These are phyloP conservation scores for Phytophthora megakarya DNA, from an alignment of 352 stramenopile species.

Conservation along the genomic window DNA sequence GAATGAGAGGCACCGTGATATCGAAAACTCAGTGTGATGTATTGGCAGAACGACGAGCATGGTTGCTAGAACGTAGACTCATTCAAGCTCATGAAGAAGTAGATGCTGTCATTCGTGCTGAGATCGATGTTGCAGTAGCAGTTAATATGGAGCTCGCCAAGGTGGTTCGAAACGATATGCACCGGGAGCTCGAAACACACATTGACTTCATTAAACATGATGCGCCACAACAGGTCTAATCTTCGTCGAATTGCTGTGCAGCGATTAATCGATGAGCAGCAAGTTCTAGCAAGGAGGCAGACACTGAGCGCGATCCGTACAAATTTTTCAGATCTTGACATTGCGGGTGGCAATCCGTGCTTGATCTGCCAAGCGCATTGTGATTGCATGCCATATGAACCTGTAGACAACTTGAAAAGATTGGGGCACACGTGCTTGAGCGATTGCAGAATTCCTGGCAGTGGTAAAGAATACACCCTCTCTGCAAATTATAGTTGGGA, in stretches of 20 bases:
- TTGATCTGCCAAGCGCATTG: conserved; percentile 11
- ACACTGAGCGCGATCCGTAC: conserved; percentile 7
- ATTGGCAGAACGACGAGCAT: background rate
- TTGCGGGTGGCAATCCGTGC: too few relatives aligned
- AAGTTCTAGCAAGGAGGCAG: background rate
- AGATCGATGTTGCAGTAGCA: background rate
- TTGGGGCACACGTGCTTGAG: conserved; percentile 9
- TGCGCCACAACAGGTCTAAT: background rate
- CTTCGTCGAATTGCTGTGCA: background rate
- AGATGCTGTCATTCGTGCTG: conserved; percentile 1
- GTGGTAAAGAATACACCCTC: too few relatives aligned
- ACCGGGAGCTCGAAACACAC: conserved; percentile 16
- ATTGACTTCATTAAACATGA: conserved; percentile 1
- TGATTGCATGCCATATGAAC: background rate
- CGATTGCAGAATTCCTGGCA: too few relatives aligned
- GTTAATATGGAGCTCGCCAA: conserved; percentile 17
- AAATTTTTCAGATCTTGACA: too few relatives aligned
- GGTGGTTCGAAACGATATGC: conserved; percentile 22
- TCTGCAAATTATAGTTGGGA: too few relatives aligned
- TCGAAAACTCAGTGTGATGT: conserved; percentile 10
- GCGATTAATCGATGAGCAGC: conserved; percentile 7
- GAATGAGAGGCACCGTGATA: background rate
- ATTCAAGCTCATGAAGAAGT: background rate
- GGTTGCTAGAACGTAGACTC: conserved; percentile 5
- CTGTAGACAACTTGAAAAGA: background rate